These are phyloP conservation scores for Xylariaceae sp. DNA, from an alignment of 2,329 filamentous ascomycete genomes.

Conservation along the genomic window DNA sequence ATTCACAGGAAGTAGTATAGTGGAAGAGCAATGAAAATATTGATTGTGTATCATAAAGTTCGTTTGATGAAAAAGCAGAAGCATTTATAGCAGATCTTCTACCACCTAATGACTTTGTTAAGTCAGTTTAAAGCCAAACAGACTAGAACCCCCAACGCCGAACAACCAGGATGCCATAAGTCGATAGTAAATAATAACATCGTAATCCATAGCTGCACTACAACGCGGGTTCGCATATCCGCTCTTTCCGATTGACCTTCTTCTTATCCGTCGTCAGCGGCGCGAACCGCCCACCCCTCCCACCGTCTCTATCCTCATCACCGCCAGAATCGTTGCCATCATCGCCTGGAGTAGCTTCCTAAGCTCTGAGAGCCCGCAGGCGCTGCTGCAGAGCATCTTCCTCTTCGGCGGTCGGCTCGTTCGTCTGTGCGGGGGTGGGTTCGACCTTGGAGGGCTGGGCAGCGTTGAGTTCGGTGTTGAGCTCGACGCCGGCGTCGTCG, in stretches of 20 bases:
- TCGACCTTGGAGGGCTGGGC: slow-evolving; percentile 55
- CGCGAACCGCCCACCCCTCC: background rate
- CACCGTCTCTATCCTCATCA: too few relatives aligned
- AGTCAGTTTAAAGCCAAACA: background rate
- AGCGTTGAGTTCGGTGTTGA: slow-evolving; percentile 67
- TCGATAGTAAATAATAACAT: background rate
- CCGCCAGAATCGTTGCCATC: slow-evolving; percentile 4
- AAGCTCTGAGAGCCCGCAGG: slow-evolving; percentile 53
- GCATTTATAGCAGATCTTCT: too few relatives aligned
- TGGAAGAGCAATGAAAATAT: too few relatives aligned
- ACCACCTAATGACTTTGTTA: too few relatives aligned
- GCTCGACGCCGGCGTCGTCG: slow-evolving; percentile 81
- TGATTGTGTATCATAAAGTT: too few relatives aligned
- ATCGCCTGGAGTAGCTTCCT: slow-evolving; percentile 14
- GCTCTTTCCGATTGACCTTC: background rate
- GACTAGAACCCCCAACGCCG: background rate
- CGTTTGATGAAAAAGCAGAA: too few relatives aligned
- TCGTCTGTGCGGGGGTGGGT: slow-evolving; percentile 45
- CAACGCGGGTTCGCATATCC: too few relatives aligned
- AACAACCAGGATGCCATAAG: background rate
- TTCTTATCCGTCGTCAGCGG: background rate
- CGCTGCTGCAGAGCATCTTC: slow-evolving; percentile 70
- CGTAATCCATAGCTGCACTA: background rate
- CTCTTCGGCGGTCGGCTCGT: slow-evolving; percentile 70
- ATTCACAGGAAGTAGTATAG: too few relatives aligned